These are phyloP conservation scores for Aquilaria sinensis DNA, from an alignment of 345 rosid species.

Conservation along the genomic window DNA sequence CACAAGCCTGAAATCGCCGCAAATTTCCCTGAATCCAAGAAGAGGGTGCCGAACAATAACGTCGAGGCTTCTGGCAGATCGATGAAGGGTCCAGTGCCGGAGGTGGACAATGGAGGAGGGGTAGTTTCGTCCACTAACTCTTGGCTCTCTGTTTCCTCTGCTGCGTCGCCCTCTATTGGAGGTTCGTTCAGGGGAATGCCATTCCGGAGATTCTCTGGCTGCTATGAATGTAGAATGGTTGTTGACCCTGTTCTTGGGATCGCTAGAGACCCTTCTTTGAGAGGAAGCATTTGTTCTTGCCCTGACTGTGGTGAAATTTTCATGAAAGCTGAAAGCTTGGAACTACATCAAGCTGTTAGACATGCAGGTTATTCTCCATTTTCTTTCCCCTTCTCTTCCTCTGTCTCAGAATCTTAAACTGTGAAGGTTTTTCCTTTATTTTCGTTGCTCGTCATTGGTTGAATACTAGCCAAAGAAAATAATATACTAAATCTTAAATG, in stretches of 20 bases:
- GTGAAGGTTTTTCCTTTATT: not conserved
- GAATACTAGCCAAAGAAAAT: too few species aligned
- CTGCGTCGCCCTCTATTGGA: slow-evolving; percentile 19
- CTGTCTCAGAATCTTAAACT: not conserved
- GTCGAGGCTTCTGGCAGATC: slow-evolving; percentile 39
- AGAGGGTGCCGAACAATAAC: slow-evolving; percentile 22
- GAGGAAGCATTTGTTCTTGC: slow-evolving; percentile 50
- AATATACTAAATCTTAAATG: too few species aligned
- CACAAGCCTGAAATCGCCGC: slow-evolving; percentile 32
- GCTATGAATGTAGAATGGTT: slow-evolving; percentile 76
- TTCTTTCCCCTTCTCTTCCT: not conserved
- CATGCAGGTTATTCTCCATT: slow-evolving; percentile 51
- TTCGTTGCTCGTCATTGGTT: too few species aligned
- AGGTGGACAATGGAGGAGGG: slow-evolving; percentile 22
- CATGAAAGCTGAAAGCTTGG: slow-evolving; percentile 55
- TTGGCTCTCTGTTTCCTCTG: slow-evolving; percentile 36
- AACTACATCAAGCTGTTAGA: slow-evolving; percentile 65
- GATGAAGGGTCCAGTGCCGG: slow-evolving; percentile 40
- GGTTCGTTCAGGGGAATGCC: slow-evolving; percentile 54
- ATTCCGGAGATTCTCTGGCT: slow-evolving; percentile 64
- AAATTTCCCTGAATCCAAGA: slow-evolving; percentile 37
- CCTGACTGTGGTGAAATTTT: slow-evolving; percentile 69
- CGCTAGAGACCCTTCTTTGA: slow-evolving; percentile 47
- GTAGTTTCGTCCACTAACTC: slow-evolving; percentile 32
- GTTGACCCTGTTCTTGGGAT: slow-evolving; percentile 66